Conservation (phyloP, 345 rosid genomes). For the Arabis hirsuta region DNA sequence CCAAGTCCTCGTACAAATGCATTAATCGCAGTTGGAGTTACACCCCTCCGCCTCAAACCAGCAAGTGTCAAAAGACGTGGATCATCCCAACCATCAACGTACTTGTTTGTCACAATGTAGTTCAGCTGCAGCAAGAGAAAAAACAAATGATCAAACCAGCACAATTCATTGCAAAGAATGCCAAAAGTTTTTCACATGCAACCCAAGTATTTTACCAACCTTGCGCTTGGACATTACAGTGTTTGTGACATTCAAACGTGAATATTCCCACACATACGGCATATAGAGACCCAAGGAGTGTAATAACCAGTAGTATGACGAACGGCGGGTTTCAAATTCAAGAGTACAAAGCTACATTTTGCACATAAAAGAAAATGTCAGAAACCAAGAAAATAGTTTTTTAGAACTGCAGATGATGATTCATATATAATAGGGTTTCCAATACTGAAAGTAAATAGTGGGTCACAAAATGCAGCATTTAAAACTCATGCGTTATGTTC, state of each 20-base stretch:
- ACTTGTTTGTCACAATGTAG: conserved; percentile 72
- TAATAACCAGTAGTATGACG: conserved; percentile 93
- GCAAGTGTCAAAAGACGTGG: conserved; percentile 97
- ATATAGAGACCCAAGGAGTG: conserved; percentile 81
- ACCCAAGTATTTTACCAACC: conserved; percentile 50
- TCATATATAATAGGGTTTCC: not conserved
- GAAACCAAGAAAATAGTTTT: not conserved
- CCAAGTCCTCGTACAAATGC: conserved; percentile 92
- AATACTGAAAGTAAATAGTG: not conserved
- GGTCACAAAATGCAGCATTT: conserved; percentile 13
- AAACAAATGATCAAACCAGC: conserved; percentile 14
- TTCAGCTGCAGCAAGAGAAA: conserved; percentile 63
- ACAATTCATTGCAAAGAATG: not conserved
- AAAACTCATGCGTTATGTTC: not conserved
- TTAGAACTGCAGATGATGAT: not conserved
- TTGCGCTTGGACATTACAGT: conserved; percentile 98
- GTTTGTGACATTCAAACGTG: conserved; percentile 85
- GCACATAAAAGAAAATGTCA: conserved; percentile 13
- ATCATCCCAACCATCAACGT: conserved; percentile 99
- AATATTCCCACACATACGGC: conserved; percentile 99
- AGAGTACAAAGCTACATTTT: conserved; percentile 49
- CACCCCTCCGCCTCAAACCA: conserved; percentile 94
- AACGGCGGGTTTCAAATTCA: conserved; percentile 81
- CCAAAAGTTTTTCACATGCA: conserved; percentile 7
- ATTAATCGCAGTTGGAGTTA: conserved; percentile 81